These are phyloP conservation scores for Hypoxylon lenormandii DNA, from an alignment of 495 filamentous ascomycete genomes.

Conservation along the genomic window DNA sequence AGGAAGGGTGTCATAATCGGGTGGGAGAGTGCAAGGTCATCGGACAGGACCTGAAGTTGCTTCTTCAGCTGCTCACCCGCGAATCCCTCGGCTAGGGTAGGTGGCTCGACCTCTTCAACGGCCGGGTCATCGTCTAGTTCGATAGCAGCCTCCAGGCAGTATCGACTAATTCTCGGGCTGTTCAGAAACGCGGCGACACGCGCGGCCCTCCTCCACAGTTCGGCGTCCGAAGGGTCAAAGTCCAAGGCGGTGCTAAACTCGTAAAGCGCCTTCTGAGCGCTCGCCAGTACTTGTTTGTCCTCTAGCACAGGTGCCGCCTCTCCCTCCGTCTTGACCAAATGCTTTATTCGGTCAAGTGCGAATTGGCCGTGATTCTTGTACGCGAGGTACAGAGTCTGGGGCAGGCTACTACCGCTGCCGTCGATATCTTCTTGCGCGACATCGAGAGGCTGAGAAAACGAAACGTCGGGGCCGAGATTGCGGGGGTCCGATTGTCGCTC, in stretches of 20 bases:
- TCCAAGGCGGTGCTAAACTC: conserved; percentile 82
- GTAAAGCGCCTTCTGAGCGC: conserved; percentile 64
- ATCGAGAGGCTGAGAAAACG: conserved; percentile 56
- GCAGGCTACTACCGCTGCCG: conserved; percentile 79
- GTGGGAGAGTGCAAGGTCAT: conserved; percentile 75
- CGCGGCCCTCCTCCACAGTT: conserved; percentile 90
- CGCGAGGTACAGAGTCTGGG: conserved; percentile 88
- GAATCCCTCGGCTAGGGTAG: conserved; percentile 85
- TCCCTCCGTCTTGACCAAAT: conserved; percentile 56
- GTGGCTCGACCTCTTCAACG: conserved; percentile 76
- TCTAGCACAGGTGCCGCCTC: conserved; percentile 52
- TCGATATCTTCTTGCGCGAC: conserved; percentile 67
- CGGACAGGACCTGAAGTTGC: conserved; percentile 74
- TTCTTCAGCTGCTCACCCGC: conserved; percentile 81
- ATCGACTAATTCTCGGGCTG: conserved; percentile 81
- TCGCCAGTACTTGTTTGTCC: conserved; percentile 55
- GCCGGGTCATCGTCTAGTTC: conserved; percentile 83
- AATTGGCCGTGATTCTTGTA: conserved; percentile 97
- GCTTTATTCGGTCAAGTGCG: conserved; percentile 75
- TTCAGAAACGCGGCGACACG: conserved; percentile 79
- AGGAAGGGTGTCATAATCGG: conserved; percentile 72
- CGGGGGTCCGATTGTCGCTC: conserved; percentile 68
- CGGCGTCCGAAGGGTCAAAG: conserved; percentile 89
- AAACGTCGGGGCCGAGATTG: conserved; percentile 52
- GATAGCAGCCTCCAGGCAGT: conserved; percentile 89